Percentiles rank a stretch among this genome's conserved stretches.
These are phyloP conservation scores for Mangifera indica DNA, from an alignment of 345 rosid genomes.

Conservation along the genomic window DNA sequence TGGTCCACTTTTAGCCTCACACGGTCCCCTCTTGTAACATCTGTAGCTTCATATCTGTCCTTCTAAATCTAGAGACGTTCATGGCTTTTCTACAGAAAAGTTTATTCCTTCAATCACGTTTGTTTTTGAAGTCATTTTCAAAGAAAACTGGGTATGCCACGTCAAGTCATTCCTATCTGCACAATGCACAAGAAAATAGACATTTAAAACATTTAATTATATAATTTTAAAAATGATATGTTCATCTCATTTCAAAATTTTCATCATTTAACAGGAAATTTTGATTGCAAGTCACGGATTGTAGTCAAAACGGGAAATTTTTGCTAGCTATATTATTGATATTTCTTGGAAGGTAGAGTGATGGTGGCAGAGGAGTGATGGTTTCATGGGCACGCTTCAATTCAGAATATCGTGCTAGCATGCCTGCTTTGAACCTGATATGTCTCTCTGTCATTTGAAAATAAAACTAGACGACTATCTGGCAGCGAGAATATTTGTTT, in stretches of 20 bases:
- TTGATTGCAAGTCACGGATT: no score
- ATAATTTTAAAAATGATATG: no score
- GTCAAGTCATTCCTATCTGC: no score
- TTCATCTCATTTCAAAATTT: no score
- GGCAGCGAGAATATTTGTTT: neutral
- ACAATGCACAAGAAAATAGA: no score
- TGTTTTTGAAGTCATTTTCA: neutral
- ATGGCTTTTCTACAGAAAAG: neutral
- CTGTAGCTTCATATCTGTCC: neutral
- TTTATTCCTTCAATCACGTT: constrained; percentile 16
- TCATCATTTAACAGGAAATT: no score
- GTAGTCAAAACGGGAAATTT: no score
- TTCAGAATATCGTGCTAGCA: neutral
- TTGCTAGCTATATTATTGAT: neutral
- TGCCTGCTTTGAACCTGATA: neutral
- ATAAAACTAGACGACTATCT: no score
- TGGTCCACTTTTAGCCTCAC: constrained; percentile 17
- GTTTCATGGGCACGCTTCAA: neutral
- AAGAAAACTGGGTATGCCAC: no score
- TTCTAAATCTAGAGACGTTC: no score
- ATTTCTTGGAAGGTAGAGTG: neutral
- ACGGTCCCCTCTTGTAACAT: neutral
- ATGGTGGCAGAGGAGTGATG: neutral
- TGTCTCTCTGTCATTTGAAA: neutral
- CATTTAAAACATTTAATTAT: no score